These are phyloP conservation scores for Dothistroma septosporum DNA, from an alignment of 2,329 filamentous ascomycete genomes.

Conservation along the genomic window DNA sequence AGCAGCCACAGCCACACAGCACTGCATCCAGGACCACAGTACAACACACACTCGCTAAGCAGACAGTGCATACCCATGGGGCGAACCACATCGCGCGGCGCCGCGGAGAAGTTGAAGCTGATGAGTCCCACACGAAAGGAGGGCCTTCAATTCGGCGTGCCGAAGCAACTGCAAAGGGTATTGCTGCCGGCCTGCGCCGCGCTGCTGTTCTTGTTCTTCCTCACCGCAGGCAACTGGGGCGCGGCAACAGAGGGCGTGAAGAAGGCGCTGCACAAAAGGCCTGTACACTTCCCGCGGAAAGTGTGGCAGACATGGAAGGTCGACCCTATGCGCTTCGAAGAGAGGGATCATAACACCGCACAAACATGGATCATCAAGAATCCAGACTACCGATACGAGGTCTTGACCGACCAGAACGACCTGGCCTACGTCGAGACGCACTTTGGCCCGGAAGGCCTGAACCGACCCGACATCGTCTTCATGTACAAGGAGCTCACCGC, in stretches of 20 bases:
- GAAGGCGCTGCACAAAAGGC: conserved; percentile 20
- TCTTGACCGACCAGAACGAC: conserved; percentile 66
- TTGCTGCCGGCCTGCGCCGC: conserved; percentile 45
- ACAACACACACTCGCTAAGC: background rate
- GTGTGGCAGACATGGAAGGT: conserved; percentile 78
- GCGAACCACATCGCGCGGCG: conserved; percentile 2
- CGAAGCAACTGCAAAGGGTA: conserved; percentile 48
- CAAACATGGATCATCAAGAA: conserved; percentile 65
- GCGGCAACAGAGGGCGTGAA: conserved; percentile 9
- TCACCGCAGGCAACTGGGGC: conserved; percentile 31
- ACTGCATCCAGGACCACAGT: background rate
- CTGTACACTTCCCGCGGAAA: conserved; percentile 56
- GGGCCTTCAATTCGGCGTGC: conserved; percentile 34
- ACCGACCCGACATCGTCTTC: conserved; percentile 62
- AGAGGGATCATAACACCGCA: conserved; percentile 57
- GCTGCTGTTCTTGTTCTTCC: conserved; percentile 45
- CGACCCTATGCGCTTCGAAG: conserved; percentile 62
- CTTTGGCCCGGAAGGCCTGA: conserved; percentile 61
- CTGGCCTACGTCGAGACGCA: conserved; percentile 64
- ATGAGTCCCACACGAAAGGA: conserved; percentile 15
- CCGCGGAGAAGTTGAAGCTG: conserved; percentile 16
- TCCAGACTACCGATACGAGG: conserved; percentile 63
- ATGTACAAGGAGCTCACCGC: conserved; percentile 58
- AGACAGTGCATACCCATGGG: conserved; percentile 4
- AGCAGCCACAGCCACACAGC: background rate